Conservation (phyloP, 1,139 yeast species). For the Trichomonascaceae sp. region DNA sequence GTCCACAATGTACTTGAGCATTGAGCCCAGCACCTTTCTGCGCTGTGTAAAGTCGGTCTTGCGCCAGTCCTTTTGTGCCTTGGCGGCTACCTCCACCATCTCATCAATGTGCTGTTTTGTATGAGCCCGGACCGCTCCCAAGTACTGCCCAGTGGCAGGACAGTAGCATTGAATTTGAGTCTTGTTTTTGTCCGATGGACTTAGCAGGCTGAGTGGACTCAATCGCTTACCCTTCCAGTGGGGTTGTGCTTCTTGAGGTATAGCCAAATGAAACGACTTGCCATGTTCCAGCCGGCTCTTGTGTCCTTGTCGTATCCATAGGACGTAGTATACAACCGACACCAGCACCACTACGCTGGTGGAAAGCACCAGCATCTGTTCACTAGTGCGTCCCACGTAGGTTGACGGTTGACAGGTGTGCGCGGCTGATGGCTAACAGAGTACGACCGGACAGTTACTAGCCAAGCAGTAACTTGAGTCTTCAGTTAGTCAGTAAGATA, state of each 20-base stretch:
- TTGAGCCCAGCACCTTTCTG: constrained; percentile 54
- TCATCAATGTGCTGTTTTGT: constrained; percentile 56
- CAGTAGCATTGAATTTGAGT: constrained; percentile 69
- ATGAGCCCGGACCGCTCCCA: constrained; percentile 59
- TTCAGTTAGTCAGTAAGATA: too few species aligned
- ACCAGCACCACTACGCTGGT: too few species aligned
- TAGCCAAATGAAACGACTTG: constrained; percentile 6
- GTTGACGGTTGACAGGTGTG: too few species aligned
- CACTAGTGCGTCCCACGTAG: too few species aligned
- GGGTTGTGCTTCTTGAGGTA: constrained; percentile 77
- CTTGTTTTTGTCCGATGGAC: constrained; percentile 49
- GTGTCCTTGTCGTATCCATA: not conserved
- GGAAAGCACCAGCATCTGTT: too few species aligned
- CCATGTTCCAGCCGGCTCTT: constrained; percentile 6
- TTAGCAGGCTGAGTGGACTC: constrained; percentile 41
- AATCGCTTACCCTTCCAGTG: constrained; percentile 88
- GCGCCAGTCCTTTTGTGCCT: constrained; percentile 37
- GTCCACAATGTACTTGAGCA: constrained; percentile 56
- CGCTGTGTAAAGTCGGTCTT: constrained; percentile 48
- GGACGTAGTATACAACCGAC: not conserved
- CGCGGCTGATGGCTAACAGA: too few species aligned
- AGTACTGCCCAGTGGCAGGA: constrained; percentile 87
- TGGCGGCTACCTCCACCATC: constrained; percentile 47
- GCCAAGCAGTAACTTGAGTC: too few species aligned
- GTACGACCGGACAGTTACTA: too few species aligned